phyloP scores from a whole-genome alignment of 306 rosid genomes.

The Cyamopsis tetragonoloba region DNA sequence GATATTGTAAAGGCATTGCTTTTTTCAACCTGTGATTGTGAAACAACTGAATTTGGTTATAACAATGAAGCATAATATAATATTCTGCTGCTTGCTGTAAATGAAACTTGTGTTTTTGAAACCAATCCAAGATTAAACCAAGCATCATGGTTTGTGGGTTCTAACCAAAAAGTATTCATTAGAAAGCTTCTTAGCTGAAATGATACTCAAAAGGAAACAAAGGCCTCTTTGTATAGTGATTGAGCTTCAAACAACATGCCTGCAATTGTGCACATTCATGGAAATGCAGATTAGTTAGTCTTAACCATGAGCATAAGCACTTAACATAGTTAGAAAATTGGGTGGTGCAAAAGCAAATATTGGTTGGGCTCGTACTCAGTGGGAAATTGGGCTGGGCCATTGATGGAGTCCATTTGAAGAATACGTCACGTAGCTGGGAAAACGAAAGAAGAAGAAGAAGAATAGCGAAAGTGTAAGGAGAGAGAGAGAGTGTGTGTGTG shows the following conservation, averaged over 20 bases:
- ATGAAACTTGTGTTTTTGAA: slow-evolving; percentile 60
- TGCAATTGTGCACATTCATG: slow-evolving; percentile 14
- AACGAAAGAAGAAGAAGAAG: neutral
- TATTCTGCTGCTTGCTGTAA: slow-evolving; percentile 72
- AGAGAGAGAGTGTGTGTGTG: neutral
- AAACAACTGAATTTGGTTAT: slow-evolving; percentile 13
- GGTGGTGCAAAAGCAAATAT: too few species aligned
- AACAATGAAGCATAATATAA: slow-evolving; percentile 29
- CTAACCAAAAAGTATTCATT: slow-evolving; percentile 67
- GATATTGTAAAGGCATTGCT: neutral
- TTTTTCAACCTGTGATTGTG: neutral
- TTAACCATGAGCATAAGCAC: neutral
- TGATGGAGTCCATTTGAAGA: too few species aligned
- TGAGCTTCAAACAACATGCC: slow-evolving; percentile 62
- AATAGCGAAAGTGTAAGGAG: neutral
- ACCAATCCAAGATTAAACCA: slow-evolving; percentile 74
- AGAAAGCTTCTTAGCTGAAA: slow-evolving; percentile 71
- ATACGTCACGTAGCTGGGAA: too few species aligned
- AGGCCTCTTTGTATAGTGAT: slow-evolving; percentile 58
- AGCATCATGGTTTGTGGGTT: slow-evolving; percentile 72
- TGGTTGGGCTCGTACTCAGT: too few species aligned
- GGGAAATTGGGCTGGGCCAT: too few species aligned
- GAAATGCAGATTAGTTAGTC: slow-evolving; percentile 5
- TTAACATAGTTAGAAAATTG: too few species aligned
- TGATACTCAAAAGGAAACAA: slow-evolving; percentile 58